Evolutionary conservation across 2,329 filamentous ascomycete genomes (phyloP).

Genomic region (Aureobasidium leucospermi): DNA sequence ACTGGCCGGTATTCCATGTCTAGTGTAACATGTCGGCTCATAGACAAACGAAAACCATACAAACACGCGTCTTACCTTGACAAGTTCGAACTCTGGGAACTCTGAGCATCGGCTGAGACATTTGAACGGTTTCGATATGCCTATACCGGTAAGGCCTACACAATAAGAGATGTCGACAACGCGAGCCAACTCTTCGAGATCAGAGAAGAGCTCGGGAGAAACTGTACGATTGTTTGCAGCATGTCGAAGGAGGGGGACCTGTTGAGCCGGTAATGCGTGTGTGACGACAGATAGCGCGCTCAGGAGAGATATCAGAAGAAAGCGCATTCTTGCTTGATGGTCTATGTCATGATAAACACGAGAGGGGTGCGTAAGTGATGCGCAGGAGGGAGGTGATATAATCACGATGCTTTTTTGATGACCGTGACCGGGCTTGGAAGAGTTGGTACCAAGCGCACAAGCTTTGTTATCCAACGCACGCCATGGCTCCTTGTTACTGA

Average conservation of each 20-base stretch:
- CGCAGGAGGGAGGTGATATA: slow-evolving; percentile 3
- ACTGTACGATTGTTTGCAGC: slow-evolving; percentile 36
- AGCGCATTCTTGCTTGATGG: slow-evolving; percentile 13
- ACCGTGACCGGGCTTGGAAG: not conserved
- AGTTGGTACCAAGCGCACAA: not conserved
- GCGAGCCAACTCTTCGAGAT: slow-evolving; percentile 80
- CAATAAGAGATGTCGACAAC: slow-evolving; percentile 94
- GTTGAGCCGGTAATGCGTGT: slow-evolving; percentile 17
- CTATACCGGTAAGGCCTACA: slow-evolving; percentile 75
- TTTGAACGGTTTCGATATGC: slow-evolving; percentile 72
- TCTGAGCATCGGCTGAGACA: slow-evolving; percentile 81
- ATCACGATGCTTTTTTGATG: slow-evolving; percentile 3
- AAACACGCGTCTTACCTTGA: slow-evolving; percentile 42
- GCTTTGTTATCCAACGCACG: not conserved
- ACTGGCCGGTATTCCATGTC: slow-evolving; percentile 83
- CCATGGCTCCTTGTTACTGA: not conserved
- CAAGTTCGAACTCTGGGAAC: slow-evolving; percentile 70
- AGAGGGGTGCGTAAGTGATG: slow-evolving; percentile 19
- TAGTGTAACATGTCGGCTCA: slow-evolving; percentile 22
- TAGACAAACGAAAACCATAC: not conserved
- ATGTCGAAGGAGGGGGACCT: slow-evolving; percentile 28
- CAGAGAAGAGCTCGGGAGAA: slow-evolving; percentile 61
- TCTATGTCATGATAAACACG: slow-evolving; percentile 15
- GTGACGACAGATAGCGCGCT: slow-evolving; percentile 17
- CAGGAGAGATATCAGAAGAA: slow-evolving; percentile 3